Evolutionary conservation across 345 rosid species (phyloP), one percentile per base, ranked within the genome.

Genomic region (Ceriops zippeliana): DNA sequence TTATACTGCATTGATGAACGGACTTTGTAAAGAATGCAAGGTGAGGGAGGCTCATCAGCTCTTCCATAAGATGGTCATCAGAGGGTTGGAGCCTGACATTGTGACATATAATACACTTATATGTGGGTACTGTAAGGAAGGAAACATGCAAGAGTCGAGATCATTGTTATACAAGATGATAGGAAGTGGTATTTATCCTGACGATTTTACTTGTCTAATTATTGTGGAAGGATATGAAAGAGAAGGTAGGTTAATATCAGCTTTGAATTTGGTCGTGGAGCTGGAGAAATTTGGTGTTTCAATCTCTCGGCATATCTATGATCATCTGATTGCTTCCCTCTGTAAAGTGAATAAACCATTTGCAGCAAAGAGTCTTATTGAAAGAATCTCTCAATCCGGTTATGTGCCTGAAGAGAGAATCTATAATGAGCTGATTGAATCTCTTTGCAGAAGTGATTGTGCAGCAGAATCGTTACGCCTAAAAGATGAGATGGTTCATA

Each of bases 21-120:
- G 95, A 70, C 93, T 93, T 78, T 93, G 97, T 82, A 86, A 65
- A 84, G 86, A 82, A n/a, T 90, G 91, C 42, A 87, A 78, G 73
- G 73, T 89, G 49, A 81, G 65, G 70, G 96, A 93, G 70, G 98
- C 92, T 76, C 97, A 89, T 73, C 93, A 89, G 85, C 83, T 85
- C 52, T 87, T 89, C 58, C 92, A 87, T 24, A 80, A 78, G 75
- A 87, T 91, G 95, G 62, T 85, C 58, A 83, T 86, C 58, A 76
- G 86, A 75, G 97, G 95, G 7, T 51, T 89, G 73, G 67, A 60
- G 54, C 89, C 95, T 1, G 97, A 93, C 75, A 62, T 82, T 63
- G 76, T 89, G 31, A 74, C 89, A 0, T 93, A 86, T 78, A 88
- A 87, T 66, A 91, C 97, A 62, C 91, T 93, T 49, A 88, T 91